phyloP scores from a whole-genome alignment of 495 filamentous ascomycete species.

The Aspergillus incahuasiensis region DNA sequence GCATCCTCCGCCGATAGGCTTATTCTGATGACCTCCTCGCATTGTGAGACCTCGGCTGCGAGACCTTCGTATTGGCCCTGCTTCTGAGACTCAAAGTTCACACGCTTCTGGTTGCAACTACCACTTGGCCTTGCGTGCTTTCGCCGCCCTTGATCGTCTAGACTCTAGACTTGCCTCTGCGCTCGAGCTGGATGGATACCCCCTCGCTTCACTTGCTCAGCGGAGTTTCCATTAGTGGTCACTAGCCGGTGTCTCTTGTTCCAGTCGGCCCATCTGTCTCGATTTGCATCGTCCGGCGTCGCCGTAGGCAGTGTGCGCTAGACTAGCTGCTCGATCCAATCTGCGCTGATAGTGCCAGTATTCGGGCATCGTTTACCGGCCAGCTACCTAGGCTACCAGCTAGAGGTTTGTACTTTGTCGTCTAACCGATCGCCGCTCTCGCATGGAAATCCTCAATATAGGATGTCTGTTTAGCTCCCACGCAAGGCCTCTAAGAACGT shows the following conservation, averaged over 20 bases:
- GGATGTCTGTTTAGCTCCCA: too few relatives aligned
- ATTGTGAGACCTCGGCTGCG: background rate
- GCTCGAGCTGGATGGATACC: background rate
- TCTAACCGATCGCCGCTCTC: background rate
- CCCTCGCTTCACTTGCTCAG: background rate
- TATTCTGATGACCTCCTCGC: constrained; percentile 6
- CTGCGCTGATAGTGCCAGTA: too few relatives aligned
- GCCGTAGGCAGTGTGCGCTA: too few relatives aligned
- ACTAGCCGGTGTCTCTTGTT: background rate
- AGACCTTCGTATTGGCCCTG: background rate
- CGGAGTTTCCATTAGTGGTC: background rate
- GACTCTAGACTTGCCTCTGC: background rate
- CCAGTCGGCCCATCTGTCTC: background rate
- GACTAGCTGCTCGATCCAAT: too few relatives aligned
- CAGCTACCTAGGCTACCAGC: too few relatives aligned
- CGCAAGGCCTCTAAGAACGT: background rate
- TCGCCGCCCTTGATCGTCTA: background rate
- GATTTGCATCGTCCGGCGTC: too few relatives aligned
- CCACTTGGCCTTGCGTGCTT: background rate
- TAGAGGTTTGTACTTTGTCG: background rate
- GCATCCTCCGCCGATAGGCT: constrained; percentile 7
- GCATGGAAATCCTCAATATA: background rate
- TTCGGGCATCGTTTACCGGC: too few relatives aligned
- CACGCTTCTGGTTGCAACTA: too few relatives aligned
- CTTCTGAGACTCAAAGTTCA: too few relatives aligned